Percentiles rank a stretch among this genome's conserved stretches.
Conservation (phyloP, 371 early-diverging fungal genomes). For the Dentiscutata heterogama region DNA sequence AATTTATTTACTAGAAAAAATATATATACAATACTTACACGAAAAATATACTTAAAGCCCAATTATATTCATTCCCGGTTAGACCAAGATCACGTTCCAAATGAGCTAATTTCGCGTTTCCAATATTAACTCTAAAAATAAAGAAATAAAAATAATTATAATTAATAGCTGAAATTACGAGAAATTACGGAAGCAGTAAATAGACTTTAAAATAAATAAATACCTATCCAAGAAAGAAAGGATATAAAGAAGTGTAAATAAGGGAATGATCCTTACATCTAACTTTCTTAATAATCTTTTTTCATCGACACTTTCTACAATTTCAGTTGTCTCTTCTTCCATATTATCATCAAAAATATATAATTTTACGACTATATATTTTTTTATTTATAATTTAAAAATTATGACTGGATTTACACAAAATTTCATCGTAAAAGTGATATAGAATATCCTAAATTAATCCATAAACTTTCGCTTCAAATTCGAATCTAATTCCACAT, state of each 20-base stretch:
- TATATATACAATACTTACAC: conserved; percentile 39
- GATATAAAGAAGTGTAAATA: neutral
- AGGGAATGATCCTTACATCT: neutral
- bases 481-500: too few relatives aligned
- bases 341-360: too few relatives aligned
- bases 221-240: conserved; percentile 32
- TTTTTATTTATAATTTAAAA: too few relatives aligned
- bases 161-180: neutral
- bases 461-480: too few relatives aligned
- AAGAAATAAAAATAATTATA: neutral
- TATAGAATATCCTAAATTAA: too few relatives aligned
- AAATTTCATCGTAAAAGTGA: too few relatives aligned
- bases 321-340: too few relatives aligned
- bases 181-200: neutral
- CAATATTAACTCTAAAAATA: conserved; percentile 43
- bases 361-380: too few relatives aligned
- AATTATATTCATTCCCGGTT: conserved; percentile 56
- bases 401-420: too few relatives aligned
- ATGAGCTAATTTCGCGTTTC: conserved; percentile 65
- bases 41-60: conserved; percentile 67
- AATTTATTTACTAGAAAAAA: neutral
- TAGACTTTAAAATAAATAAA: neutral
- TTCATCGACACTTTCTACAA: neutral
- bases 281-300: conserved; percentile 13
- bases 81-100: conserved; percentile 57